Base-by-base conservation (phyloP, 495 filamentous ascomycete genomes). In the Filosporella fistucella region DNA sequence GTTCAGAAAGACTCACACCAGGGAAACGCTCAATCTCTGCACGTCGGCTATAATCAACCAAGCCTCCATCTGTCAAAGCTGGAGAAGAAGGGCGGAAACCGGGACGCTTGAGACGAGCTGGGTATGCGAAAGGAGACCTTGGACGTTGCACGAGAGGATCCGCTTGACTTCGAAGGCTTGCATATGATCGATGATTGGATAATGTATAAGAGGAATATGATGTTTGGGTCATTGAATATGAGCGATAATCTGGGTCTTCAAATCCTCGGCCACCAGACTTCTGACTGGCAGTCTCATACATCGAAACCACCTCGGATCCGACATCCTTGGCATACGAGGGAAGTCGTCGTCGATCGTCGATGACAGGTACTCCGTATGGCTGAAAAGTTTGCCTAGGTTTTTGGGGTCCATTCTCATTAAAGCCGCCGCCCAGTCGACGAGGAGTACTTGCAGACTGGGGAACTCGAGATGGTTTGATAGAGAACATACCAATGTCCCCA, bases 71-170 rank as follows among this genome's bases (percentile, higher is more conserved):
- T 18, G 72, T 77, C 39, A 78, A 53, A 33, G 79, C 77, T 24
- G 81, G 83, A 3, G 82, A 87, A 6, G 73, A 69, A 12, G 82
- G 78, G 18, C 80, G 75, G 48, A 84, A 77, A 12, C 78, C 78
- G 8, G 81, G 80, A 16, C 81, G 76, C 60, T 76, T 81, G 18
- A 84, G 66, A 23, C 80, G 72, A n/a, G 78, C 74, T 7, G 80
- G 80, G 53, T 85, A 85, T 9, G 72, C 70, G 57, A 80, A 82
- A 0, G 80, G 82, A 17, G 78, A 82, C 20, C 77, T 70, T 29
- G 80, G 81, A 10, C 80, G 68, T 49, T 74, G 72, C 32, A 71
- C 58, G 44, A 56, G 51, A 6, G 53, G 40, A 62, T 62, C 57
- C 1, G 56, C 52, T 16, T 69, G 64, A 49, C 62, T 68, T 38